Conservation (phyloP, 177 flowering plant genomes). For the Vitis hybrid region DNA sequence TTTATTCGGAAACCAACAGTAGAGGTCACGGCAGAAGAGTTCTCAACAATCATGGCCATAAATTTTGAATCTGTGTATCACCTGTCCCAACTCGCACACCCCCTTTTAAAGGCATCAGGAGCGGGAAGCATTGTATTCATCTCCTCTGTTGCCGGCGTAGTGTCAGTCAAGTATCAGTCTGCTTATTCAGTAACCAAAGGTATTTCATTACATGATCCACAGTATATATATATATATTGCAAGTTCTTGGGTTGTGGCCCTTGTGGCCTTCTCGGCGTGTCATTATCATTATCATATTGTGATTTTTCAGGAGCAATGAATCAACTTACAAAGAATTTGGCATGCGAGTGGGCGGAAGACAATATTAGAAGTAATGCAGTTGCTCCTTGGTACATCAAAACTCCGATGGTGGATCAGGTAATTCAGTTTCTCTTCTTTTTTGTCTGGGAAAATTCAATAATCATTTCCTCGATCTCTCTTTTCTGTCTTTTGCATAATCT, state of each 20-base stretch:
- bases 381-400: constrained; percentile 66
- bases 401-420: constrained; percentile 54
- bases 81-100: constrained; percentile 59
- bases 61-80: constrained; percentile 66
- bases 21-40: constrained; percentile 55
- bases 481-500: background rate
- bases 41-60: constrained; percentile 43
- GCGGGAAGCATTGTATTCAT: constrained; percentile 57
- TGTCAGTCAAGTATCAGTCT: constrained; percentile 33
- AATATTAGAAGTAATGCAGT: constrained; percentile 39
- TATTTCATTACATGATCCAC: constrained; percentile 3
- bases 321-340: constrained; percentile 34
- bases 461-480: background rate
- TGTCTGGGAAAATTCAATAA: background rate
- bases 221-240: background rate
- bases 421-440: background rate
- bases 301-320: constrained; percentile 30
- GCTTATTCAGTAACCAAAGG: constrained; percentile 66
- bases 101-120: constrained; percentile 64
- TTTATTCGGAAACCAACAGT: constrained; percentile 46
- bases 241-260: background rate
- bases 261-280: no score
- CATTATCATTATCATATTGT: no score
- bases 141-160: constrained; percentile 63
- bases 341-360: constrained; percentile 43